Evolutionary conservation across 78 protist genomes (phyloP), one percentile per base, ranked within the genome.

Genomic region (Dictyostelium capitatum): DNA sequence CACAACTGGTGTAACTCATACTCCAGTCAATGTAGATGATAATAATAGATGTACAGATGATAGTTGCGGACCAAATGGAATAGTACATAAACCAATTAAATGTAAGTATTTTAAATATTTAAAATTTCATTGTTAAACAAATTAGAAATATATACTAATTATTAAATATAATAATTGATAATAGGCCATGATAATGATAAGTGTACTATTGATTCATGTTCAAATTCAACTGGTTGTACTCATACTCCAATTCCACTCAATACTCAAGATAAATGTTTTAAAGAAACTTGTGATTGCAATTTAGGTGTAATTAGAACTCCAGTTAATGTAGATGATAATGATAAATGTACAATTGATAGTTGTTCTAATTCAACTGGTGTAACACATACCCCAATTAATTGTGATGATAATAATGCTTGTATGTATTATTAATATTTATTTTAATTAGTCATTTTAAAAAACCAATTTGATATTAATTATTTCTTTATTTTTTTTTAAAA

Each of bases 371-470:
- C 19, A 15, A 43, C 6, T 30, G 89, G 78, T 57, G 62, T 78
- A 6, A 32, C 30, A 0, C 70, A 62, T 37, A 82, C 78, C 8
- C 59, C 59, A 53, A 53, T 53, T 17, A 51, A 51, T 17, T 14
- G 95, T 59, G 87, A 90, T 62, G 89, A 90, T 41, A 84, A 70
- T 8, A 77, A 89, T 59, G 19, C 62, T n/a, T 89, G 93, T 64
- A 89, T 47, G n/a, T n/a, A 28, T 82, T 73, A n/a, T n/a, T 53
- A 82, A 73, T 32, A 20, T 48, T 48, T 25, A 80, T 41, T 69
- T 11, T n/a, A n/a, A n/a, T n/a, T n/a, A n/a, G n/a, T n/a, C n/a
- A n/a, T n/a, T n/a, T n/a, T n/a, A n/a, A n/a, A 51, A 51, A 10
- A 51, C 10, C n/a, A 51, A 51, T 51, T 7, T 10, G 56, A 10